These are phyloP conservation scores for Metschnikowia anglica DNA, from an alignment of 805 yeast species.

Conservation along the genomic window DNA sequence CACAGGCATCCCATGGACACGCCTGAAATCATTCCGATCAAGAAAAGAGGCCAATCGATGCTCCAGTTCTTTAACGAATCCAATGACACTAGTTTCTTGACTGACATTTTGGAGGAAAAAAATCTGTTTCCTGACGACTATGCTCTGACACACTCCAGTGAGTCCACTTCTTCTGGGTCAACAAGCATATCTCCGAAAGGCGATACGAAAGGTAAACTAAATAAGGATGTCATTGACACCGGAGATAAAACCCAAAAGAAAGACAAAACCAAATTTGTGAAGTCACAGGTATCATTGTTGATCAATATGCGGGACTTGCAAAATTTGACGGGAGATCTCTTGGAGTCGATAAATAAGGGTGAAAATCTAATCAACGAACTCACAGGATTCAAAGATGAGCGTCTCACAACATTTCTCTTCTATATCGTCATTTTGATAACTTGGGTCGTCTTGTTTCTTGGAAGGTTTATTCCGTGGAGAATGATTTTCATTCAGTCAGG, in stretches of 20 bases:
- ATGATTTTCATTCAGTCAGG: conserved; percentile 52
- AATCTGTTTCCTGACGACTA: conserved; percentile 9
- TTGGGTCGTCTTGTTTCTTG: conserved; percentile 41
- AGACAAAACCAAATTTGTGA: conserved; percentile 23
- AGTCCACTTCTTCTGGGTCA: conserved; percentile 12
- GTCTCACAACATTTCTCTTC: conserved; percentile 58
- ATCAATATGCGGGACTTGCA: conserved; percentile 76
- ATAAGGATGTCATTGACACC: not conserved
- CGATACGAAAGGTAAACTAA: conserved; percentile 3
- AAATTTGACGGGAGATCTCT: conserved; percentile 54
- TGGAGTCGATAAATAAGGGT: conserved; percentile 48
- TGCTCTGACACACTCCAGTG: conserved; percentile 12
- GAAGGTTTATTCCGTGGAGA: conserved; percentile 65
- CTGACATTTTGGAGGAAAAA: conserved; percentile 28
- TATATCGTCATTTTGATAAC: conserved; percentile 34
- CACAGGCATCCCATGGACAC: conserved; percentile 62
- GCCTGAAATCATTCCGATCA: conserved; percentile 44
- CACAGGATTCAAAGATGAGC: conserved; percentile 71
- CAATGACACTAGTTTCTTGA: conserved; percentile 33
- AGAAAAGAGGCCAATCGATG: conserved; percentile 54
- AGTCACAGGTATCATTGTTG: conserved; percentile 43
- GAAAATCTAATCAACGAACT: conserved; percentile 60
- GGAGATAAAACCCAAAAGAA: conserved; percentile 13
- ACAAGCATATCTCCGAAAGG: too few species aligned
- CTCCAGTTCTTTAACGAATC: conserved; percentile 40